A percentile compares a stretch with the other conserved stretches of the same genome.
Evolutionary conservation across 2,329 filamentous ascomycete genomes (phyloP).

Genomic region (Ophiocordyceps australis): DNA sequence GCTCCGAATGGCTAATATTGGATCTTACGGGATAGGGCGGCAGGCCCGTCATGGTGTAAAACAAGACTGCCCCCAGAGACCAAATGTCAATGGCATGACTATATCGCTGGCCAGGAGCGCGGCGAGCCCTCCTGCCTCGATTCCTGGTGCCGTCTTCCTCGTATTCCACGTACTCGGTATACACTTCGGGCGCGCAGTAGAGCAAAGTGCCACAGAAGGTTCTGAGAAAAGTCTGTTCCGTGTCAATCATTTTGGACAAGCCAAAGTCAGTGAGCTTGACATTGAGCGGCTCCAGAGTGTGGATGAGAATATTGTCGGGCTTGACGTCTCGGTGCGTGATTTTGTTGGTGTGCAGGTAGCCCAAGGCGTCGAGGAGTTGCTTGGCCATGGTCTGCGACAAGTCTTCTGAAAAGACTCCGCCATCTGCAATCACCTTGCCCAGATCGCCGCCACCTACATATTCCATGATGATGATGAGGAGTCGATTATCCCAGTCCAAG

Average conservation of each 20-base stretch:
- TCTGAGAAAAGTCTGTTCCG: slow-evolving; percentile 78
- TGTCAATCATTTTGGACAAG: slow-evolving; percentile 82
- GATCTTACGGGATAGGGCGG: slow-evolving; percentile 69
- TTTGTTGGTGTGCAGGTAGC: slow-evolving; percentile 69
- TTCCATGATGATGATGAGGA: slow-evolving; percentile 98
- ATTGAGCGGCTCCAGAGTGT: slow-evolving; percentile 50
- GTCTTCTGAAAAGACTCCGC: slow-evolving; percentile 45
- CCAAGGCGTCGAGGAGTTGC: slow-evolving; percentile 66
- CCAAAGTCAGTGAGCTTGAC: slow-evolving; percentile 96
- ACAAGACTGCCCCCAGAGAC: slow-evolving; percentile 87
- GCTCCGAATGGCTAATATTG: slow-evolving; percentile 58
- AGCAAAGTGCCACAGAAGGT: slow-evolving; percentile 93
- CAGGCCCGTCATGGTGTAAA: slow-evolving; percentile 60
- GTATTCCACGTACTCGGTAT: slow-evolving; percentile 52
- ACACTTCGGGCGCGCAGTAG: slow-evolving; percentile 94
- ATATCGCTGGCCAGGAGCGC: slow-evolving; percentile 47
- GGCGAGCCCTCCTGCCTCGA: slow-evolving; percentile 43
- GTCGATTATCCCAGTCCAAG: slow-evolving; percentile 59
- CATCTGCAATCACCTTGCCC: slow-evolving; percentile 47
- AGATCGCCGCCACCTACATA: slow-evolving; percentile 71
- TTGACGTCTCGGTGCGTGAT: slow-evolving; percentile 99
- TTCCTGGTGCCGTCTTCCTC: slow-evolving; percentile 52
- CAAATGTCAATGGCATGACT: slow-evolving; percentile 88
- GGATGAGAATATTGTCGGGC: slow-evolving; percentile 88
- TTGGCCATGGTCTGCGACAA: slow-evolving; percentile 53